Conservation (phyloP, 768 basidiomycete species). For the Leccinum disarticulatum region DNA sequence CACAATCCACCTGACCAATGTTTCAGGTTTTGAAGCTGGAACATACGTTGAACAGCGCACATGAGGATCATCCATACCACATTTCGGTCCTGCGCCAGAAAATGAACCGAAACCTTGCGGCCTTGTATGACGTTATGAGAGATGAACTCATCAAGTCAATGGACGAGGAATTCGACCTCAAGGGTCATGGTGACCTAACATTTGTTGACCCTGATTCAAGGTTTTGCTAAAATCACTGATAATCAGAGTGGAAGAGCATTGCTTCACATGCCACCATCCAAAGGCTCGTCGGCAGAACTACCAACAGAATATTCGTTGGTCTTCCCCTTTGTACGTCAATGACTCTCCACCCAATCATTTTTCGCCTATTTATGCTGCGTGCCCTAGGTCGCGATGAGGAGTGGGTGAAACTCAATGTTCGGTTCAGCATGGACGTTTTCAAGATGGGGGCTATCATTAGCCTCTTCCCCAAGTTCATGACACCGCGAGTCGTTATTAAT, state of each 20-base stretch:
- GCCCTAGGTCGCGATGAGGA: constrained; percentile 20
- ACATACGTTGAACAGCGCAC: constrained; percentile 37
- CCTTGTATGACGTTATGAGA: constrained; percentile 37
- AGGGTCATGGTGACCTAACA: constrained; percentile 15
- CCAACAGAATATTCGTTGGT: constrained; percentile 14
- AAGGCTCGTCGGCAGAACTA: constrained; percentile 8
- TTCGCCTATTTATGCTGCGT: neutral
- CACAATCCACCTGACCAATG: neutral
- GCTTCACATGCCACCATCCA: neutral
- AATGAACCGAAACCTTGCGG: constrained; percentile 39
- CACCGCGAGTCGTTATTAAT: constrained; percentile 26
- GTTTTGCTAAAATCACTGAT: neutral
- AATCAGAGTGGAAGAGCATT: constrained; percentile 16
- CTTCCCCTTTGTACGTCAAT: constrained; percentile 16
- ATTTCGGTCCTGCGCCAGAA: constrained; percentile 27
- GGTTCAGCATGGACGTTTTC: constrained; percentile 22
- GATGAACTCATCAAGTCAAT: constrained; percentile 46
- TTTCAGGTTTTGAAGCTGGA: constrained; percentile 37
- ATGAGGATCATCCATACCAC: constrained; percentile 35
- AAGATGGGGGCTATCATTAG: constrained; percentile 18
- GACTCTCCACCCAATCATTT: neutral
- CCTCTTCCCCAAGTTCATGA: constrained; percentile 33
- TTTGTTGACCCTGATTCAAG: neutral
- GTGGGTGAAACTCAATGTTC: constrained; percentile 32
- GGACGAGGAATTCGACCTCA: constrained; percentile 33